phyloP scores from a whole-genome alignment of 2,329 filamentous ascomycete genomes.

The Scytalidium lignicola region DNA sequence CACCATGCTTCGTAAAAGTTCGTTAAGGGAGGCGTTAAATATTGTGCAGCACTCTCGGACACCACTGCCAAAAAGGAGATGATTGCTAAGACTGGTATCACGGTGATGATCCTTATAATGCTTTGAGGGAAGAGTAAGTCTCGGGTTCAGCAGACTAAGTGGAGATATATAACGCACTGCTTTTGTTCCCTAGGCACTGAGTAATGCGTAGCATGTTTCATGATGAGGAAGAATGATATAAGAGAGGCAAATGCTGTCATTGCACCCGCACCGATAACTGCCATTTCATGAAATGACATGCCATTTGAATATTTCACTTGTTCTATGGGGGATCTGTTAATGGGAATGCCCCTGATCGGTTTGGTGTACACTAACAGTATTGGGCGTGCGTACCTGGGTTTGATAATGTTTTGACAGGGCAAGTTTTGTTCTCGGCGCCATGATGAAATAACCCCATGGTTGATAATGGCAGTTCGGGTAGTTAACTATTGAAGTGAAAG shows the following conservation, averaged over 20 bases:
- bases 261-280: constrained; percentile 6
- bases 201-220: constrained; percentile 10
- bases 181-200: constrained; percentile 11
- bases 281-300: constrained; percentile 7
- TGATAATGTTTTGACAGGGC: too few species aligned
- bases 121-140: not conserved
- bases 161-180: constrained; percentile 6
- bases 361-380: too few species aligned
- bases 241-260: constrained; percentile 6
- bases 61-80: constrained; percentile 34
- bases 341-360: too few species aligned
- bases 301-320: not conserved
- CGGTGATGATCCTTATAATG: constrained; percentile 36
- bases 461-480: too few species aligned
- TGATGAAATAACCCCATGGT: too few species aligned
- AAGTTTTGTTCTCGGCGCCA: too few species aligned
- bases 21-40: constrained; percentile 32
- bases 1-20: constrained; percentile 35
- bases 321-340: not conserved
- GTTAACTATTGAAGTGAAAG: too few species aligned
- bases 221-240: constrained; percentile 8
- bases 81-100: constrained; percentile 36
- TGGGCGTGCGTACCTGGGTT: too few species aligned
- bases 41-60: constrained; percentile 33
- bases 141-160: too few species aligned